A percentile compares a stretch with the other conserved stretches of the same genome.
phyloP scores from a whole-genome alignment of 2,329 filamentous ascomycete species.

The Fusarium pseudograminearum region DNA sequence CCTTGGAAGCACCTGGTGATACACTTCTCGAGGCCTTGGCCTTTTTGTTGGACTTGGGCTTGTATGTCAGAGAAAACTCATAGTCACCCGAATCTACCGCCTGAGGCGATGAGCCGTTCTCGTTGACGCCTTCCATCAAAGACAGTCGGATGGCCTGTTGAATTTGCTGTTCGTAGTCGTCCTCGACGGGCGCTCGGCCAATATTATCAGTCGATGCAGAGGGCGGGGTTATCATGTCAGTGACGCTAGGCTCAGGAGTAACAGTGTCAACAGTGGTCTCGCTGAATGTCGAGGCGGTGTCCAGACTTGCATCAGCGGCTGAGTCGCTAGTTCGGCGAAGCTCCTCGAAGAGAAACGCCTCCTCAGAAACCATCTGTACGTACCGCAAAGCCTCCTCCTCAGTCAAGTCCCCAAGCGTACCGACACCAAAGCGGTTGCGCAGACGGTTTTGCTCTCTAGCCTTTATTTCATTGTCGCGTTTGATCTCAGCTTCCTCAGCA shows the following conservation, averaged over 20 bases:
- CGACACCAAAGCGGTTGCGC: constrained; percentile 85
- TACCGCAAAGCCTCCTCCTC: constrained; percentile 75
- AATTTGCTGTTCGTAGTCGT: constrained; percentile 70
- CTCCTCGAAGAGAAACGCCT: constrained; percentile 69
- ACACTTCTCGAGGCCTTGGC: constrained; percentile 52
- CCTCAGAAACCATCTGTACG: constrained; percentile 74
- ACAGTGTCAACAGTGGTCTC: constrained; percentile 59
- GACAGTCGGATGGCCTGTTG: constrained; percentile 73
- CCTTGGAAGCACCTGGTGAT: constrained; percentile 55
- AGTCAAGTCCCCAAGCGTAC: constrained; percentile 72
- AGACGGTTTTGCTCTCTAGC: constrained; percentile 77
- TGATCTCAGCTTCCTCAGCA: constrained; percentile 85
- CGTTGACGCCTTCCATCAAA: constrained; percentile 67
- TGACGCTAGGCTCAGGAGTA: constrained; percentile 67
- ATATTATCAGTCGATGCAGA: constrained; percentile 24
- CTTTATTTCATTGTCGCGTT: constrained; percentile 75
- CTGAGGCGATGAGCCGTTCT: constrained; percentile 59
- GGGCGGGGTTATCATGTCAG: constrained; percentile 53
- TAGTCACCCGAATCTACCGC: constrained; percentile 62
- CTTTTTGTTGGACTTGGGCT: constrained; percentile 56
- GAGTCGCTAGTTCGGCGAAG: constrained; percentile 67
- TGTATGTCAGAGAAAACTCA: constrained; percentile 64
- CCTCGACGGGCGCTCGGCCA: constrained; percentile 50
- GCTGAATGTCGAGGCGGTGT: constrained; percentile 57
- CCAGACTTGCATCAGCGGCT: constrained; percentile 60